Evolutionary conservation across 305 asterid species (phyloP), one percentile per base, ranked within the genome.

Genomic region (Fraxinus latifolia): DNA sequence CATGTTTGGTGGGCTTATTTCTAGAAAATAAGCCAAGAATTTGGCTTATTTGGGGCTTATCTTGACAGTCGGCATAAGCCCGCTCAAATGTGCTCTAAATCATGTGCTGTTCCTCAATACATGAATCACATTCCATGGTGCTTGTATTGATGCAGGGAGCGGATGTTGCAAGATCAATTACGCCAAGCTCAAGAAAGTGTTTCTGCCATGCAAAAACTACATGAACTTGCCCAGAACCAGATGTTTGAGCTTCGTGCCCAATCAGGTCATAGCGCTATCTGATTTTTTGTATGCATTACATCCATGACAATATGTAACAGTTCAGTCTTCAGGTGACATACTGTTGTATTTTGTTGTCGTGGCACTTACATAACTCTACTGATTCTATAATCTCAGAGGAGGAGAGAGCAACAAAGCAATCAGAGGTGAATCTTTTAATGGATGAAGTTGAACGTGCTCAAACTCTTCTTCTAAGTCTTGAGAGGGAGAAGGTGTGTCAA

Each of bases 401-500:
- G 87, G 98, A 93, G 33, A 87, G 92, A 86, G 99, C 98, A 73
- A 85, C 91, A 62, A 96, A 96, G 80, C 99, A 96, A 86, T 91
- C 99, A 23, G 99, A 96, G 91, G 92, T 92, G 84, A 95, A 90
- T 89, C 94, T 96, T 78, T 82, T 96, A 87, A 91, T 96, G 98
- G 97, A 96, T 88, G 99, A 96, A 91, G 96, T 96, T 87, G 99
- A 96, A 79, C 92, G 95, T 60, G 99, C 99, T 81, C 99, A 96
- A 86, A 83, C 95, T 83, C 98, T 98, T 82, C 99, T 96, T 80
- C 87, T 89, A 82, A 92, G 98, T 87, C 99, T 96, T 72, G 98
- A 96, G 85, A 96, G 99, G 89, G 98, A 96, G 87, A 96, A 95
- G 99, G 99, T 95, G 60, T 85, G 85, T 74, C 47, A 55, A 23